These are phyloP conservation scores for Colletotrichum shisoi DNA, from an alignment of 2,329 filamentous ascomycete genomes.

Conservation along the genomic window DNA sequence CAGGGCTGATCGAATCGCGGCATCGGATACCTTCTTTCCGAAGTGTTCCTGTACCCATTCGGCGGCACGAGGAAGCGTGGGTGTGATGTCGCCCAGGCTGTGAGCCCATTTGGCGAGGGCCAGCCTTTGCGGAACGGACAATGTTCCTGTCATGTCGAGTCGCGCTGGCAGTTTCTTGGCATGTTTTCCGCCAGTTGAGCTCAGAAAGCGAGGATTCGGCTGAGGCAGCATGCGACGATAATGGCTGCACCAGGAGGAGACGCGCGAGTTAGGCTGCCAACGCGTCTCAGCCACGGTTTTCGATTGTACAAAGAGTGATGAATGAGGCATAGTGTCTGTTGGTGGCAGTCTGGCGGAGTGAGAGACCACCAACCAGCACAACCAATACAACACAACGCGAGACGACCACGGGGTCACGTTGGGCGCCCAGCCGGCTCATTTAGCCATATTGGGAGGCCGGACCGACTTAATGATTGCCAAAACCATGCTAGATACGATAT, in stretches of 20 bases:
- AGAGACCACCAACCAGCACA: background rate
- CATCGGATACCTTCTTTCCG: constrained; percentile 19
- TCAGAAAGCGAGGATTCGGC: background rate
- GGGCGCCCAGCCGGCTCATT: background rate
- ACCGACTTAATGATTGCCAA: too few relatives aligned
- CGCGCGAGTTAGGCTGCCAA: constrained; percentile 1
- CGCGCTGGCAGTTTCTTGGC: too few relatives aligned
- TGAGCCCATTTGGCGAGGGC: constrained; percentile 17
- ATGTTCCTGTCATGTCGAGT: background rate
- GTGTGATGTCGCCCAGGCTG: constrained; percentile 1
- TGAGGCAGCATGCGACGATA: background rate
- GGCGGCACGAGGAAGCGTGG: constrained; percentile 12
- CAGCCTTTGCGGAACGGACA: constrained; percentile 21
- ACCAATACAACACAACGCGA: background rate
- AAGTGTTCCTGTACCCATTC: constrained; percentile 18
- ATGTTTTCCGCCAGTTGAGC: background rate
- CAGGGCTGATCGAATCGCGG: background rate
- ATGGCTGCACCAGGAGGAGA: background rate
- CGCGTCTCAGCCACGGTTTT: background rate
- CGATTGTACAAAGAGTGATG: background rate
- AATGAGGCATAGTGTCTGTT: background rate
- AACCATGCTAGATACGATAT: too few relatives aligned
- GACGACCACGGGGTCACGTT: constrained; percentile 15
- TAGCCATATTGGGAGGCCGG: background rate
- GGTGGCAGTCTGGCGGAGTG: background rate